Conservation (phyloP, 306 rosid genomes). For the Mimosa pudica region DNA sequence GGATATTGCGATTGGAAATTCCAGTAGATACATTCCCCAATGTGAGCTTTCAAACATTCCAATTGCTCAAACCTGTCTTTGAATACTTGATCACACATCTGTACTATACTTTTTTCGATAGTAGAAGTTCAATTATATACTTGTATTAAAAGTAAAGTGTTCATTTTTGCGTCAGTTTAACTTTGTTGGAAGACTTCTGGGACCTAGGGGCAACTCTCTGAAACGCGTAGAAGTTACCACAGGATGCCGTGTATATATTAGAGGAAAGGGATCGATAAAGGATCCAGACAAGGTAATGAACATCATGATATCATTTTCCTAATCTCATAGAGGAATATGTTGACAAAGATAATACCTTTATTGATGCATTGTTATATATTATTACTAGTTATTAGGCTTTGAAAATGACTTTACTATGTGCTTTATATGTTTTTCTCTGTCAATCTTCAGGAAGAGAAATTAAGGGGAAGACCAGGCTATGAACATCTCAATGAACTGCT, state of each 20-base stretch:
- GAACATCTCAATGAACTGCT: slow-evolving; percentile 94
- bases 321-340: slow-evolving; percentile 22
- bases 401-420: slow-evolving; percentile 10
- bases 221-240: slow-evolving; percentile 96
- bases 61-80: slow-evolving; percentile 31
- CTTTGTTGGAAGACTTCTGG: slow-evolving; percentile 96
- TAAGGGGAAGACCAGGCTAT: slow-evolving; percentile 95
- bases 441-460: slow-evolving; percentile 81
- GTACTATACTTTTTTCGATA: slow-evolving; percentile 18
- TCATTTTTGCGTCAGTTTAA: slow-evolving; percentile 65
- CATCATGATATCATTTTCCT: slow-evolving; percentile 16
- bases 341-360: not conserved
- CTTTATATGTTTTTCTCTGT: slow-evolving; percentile 23
- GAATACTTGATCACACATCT: slow-evolving; percentile 27
- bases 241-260: slow-evolving; percentile 90
- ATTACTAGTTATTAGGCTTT: slow-evolving; percentile 4
- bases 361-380: not conserved
- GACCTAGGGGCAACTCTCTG: slow-evolving; percentile 93
- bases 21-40: slow-evolving; percentile 93
- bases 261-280: slow-evolving; percentile 95
- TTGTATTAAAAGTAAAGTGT: slow-evolving; percentile 34
- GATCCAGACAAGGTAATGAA: slow-evolving; percentile 82
- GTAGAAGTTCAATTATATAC: slow-evolving; percentile 18
- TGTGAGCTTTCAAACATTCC: slow-evolving; percentile 48
- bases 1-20: slow-evolving; percentile 92